phyloP scores from a whole-genome alignment of 805 yeast genomes.

The Lipomyces yamadae region DNA sequence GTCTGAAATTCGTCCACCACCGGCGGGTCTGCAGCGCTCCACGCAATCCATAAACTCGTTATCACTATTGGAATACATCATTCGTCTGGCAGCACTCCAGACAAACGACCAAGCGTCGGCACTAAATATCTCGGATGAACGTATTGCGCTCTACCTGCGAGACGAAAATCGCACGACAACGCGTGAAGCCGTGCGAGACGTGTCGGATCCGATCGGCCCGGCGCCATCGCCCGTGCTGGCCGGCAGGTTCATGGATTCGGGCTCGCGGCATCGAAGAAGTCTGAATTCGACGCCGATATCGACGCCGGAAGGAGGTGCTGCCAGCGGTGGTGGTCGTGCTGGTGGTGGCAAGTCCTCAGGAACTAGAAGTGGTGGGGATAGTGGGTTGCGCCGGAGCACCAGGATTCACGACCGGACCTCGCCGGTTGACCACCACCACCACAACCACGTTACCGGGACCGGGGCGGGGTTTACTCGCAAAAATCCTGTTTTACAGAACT shows the following conservation, averaged over 20 bases:
- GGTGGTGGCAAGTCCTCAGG: constrained; percentile 18
- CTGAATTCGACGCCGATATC: not conserved
- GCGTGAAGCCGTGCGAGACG: constrained; percentile 23
- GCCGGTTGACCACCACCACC: not conserved
- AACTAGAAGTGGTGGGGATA: not conserved
- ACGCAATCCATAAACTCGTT: constrained; percentile 40
- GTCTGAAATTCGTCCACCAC: not conserved
- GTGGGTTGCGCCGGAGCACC: not conserved
- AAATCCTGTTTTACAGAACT: not conserved
- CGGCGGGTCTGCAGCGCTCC: not conserved
- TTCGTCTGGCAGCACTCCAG: constrained; percentile 65
- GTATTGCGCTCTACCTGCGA: constrained; percentile 61
- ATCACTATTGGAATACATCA: constrained; percentile 65
- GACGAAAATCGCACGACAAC: constrained; percentile 54
- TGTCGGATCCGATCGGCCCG: constrained; percentile 35
- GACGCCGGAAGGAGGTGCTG: not conserved
- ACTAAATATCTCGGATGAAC: constrained; percentile 66
- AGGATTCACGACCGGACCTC: not conserved
- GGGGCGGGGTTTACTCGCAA: not conserved
- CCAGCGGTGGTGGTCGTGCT: constrained; percentile 26
- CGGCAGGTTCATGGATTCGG: constrained; percentile 16
- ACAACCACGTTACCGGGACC: not conserved
- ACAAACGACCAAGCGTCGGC: constrained; percentile 60
- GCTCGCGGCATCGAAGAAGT: not conserved
- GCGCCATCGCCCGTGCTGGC: constrained; percentile 26